These are phyloP conservation scores for Colletotrichum musae DNA, from an alignment of 2,329 filamentous ascomycete genomes.

Conservation along the genomic window DNA sequence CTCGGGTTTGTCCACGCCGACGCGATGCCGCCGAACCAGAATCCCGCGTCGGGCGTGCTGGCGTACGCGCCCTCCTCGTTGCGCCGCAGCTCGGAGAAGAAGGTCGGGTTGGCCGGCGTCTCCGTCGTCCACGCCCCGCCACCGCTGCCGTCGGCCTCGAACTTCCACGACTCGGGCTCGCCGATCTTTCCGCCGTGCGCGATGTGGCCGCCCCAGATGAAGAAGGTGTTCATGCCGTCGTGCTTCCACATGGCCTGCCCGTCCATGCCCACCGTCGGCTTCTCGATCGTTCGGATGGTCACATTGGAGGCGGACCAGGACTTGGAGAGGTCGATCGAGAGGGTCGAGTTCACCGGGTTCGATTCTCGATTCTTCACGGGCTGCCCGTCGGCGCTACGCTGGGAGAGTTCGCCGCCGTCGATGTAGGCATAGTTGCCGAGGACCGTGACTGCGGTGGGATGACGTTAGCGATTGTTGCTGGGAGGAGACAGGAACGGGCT, in stretches of 20 bases:
- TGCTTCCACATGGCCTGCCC: slow-evolving; percentile 30
- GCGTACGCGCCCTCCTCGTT: slow-evolving; percentile 19
- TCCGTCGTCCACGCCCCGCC: slow-evolving; percentile 35
- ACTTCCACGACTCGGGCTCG: slow-evolving; percentile 29
- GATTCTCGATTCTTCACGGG: slow-evolving; percentile 3
- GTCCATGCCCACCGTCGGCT: slow-evolving; percentile 13
- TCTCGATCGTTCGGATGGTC: slow-evolving; percentile 18
- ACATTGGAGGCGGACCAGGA: slow-evolving; percentile 33
- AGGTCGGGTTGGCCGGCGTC: slow-evolving; percentile 14
- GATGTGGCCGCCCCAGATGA: slow-evolving; percentile 36
- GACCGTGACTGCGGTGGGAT: slow-evolving; percentile 32
- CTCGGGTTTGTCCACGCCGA: slow-evolving; percentile 17
- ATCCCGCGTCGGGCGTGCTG: slow-evolving; percentile 22
- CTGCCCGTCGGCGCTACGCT: slow-evolving; percentile 14
- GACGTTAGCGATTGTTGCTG: neutral
- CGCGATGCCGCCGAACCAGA: slow-evolving; percentile 37
- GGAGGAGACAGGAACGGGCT: too few species aligned
- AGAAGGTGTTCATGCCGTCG: slow-evolving; percentile 10
- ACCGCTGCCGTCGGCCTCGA: slow-evolving; percentile 32
- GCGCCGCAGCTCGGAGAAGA: slow-evolving; percentile 16
- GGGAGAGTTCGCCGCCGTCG: slow-evolving; percentile 54
- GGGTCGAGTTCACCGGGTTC: slow-evolving; percentile 39
- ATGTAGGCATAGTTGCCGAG: slow-evolving; percentile 55
- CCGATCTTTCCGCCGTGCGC: slow-evolving; percentile 17
- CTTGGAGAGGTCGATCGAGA: slow-evolving; percentile 35